Conservation (phyloP, 805 yeast genomes). For the Blastobotrys chiropterorum region DNA sequence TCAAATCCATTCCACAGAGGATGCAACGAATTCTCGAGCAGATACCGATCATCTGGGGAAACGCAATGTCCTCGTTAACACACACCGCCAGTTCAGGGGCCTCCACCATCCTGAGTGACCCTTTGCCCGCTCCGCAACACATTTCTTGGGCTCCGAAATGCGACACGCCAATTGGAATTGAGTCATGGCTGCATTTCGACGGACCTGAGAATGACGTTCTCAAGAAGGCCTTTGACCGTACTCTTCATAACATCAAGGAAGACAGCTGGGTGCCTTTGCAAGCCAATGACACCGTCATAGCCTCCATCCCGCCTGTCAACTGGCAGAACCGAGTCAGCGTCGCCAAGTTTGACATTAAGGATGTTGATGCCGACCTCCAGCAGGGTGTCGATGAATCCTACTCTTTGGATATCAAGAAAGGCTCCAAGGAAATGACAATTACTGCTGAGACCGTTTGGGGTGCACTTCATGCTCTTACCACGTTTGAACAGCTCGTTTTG, state of each 20-base stretch:
- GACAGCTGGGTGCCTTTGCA: conserved; percentile 34
- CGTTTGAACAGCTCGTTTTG: conserved; percentile 36
- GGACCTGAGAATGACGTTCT: conserved; percentile 16
- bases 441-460: conserved; percentile 36
- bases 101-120: conserved; percentile 4
- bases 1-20: too few relatives aligned
- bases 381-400: conserved; percentile 36
- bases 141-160: conserved; percentile 7
- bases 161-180: conserved; percentile 1
- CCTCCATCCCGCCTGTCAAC: conserved; percentile 16
- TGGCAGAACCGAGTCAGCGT: not conserved
- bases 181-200: conserved; percentile 1
- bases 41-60: not conserved
- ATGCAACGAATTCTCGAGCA: not conserved
- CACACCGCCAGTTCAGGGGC: not conserved
- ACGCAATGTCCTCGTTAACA: not conserved
- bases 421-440: conserved; percentile 19
- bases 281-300: conserved; percentile 22
- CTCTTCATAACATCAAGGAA: conserved; percentile 17
- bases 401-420: conserved; percentile 19
- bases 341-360: conserved; percentile 16
- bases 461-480: conserved; percentile 35
- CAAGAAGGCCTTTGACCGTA: conserved; percentile 24
- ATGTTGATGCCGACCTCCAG: conserved; percentile 28
- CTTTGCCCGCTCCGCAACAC: conserved; percentile 14